phyloP scores from a whole-genome alignment of 371 early-diverging fungal genomes.

The Parasitella parasitica region DNA sequence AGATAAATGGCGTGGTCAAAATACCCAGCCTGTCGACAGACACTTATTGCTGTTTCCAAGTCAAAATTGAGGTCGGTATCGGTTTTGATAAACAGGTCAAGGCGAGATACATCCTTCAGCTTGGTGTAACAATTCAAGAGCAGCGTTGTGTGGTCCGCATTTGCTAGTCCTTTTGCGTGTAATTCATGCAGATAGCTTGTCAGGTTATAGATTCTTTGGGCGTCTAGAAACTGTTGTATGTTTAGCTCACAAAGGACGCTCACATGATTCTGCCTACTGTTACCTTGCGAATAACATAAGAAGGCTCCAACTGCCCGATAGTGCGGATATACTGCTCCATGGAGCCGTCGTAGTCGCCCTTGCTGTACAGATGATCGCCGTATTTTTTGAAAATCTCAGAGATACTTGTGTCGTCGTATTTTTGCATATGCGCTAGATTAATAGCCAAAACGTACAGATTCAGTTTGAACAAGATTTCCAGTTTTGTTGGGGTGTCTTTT shows the following conservation, averaged over 20 bases:
- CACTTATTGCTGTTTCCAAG: constrained; percentile 89
- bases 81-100: constrained; percentile 87
- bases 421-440: constrained; percentile 73
- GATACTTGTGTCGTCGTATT: constrained; percentile 72
- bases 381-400: constrained; percentile 91
- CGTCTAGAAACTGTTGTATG: constrained; percentile 93
- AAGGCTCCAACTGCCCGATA: constrained; percentile 92
- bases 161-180: constrained; percentile 82
- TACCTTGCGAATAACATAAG: constrained; percentile 91
- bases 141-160: constrained; percentile 91
- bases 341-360: constrained; percentile 88
- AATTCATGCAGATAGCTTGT: constrained; percentile 88
- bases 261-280: no score
- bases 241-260: no score
- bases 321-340: constrained; percentile 91
- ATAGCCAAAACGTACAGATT: constrained; percentile 88
- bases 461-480: constrained; percentile 84
- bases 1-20: constrained; percentile 85
- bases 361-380: constrained; percentile 82
- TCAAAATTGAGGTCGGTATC: constrained; percentile 80
- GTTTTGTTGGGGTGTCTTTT: constrained; percentile 81
- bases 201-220: constrained; percentile 87
- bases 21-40: constrained; percentile 90
- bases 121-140: constrained; percentile 97
- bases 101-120: constrained; percentile 76